Evolutionary conservation across 108 stramenopile genomes (phyloP).

Genomic region (Skeletonema tropicum): DNA sequence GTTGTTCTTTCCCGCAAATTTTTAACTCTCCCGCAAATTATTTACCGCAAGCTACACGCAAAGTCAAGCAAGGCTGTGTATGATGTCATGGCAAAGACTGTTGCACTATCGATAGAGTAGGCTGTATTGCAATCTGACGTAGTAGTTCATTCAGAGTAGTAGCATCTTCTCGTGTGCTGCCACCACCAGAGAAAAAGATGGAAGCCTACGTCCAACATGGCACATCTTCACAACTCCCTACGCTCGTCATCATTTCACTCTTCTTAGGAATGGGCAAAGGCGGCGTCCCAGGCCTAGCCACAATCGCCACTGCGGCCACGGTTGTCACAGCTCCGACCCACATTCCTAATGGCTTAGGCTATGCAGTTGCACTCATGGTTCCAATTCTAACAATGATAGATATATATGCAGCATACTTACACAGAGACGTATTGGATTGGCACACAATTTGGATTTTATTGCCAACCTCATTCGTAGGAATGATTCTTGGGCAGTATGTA

Average conservation of each 20-base stretch:
- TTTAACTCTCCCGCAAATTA: not conserved
- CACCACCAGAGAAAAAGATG: slow-evolving; percentile 19
- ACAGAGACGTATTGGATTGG: slow-evolving; percentile 42
- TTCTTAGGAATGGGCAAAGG: slow-evolving; percentile 61
- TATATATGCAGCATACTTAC: slow-evolving; percentile 49
- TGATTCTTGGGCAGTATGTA: slow-evolving; percentile 45
- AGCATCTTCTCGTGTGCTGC: too few species aligned
- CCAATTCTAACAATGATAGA: slow-evolving; percentile 61
- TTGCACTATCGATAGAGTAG: not conserved
- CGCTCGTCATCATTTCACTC: slow-evolving; percentile 46
- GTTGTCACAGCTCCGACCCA: slow-evolving; percentile 51
- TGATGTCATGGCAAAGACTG: too few species aligned
- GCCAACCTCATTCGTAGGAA: slow-evolving; percentile 51
- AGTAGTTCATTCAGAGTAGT: too few species aligned
- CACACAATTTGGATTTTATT: slow-evolving; percentile 43
- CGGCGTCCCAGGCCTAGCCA: slow-evolving; percentile 52
- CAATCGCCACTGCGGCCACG: slow-evolving; percentile 51
- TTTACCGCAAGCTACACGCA: too few species aligned
- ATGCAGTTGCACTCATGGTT: slow-evolving; percentile 56
- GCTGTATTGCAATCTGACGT: too few species aligned
- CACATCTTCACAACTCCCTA: slow-evolving; percentile 41
- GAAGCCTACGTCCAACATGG: slow-evolving; percentile 42
- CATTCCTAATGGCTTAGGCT: slow-evolving; percentile 46
- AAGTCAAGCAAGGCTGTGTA: too few species aligned
- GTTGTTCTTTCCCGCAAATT: not conserved